Evolutionary conservation across 1,284 basidiomycete genomes (phyloP).

Genomic region (Pyrrhoderma lamaoense): DNA sequence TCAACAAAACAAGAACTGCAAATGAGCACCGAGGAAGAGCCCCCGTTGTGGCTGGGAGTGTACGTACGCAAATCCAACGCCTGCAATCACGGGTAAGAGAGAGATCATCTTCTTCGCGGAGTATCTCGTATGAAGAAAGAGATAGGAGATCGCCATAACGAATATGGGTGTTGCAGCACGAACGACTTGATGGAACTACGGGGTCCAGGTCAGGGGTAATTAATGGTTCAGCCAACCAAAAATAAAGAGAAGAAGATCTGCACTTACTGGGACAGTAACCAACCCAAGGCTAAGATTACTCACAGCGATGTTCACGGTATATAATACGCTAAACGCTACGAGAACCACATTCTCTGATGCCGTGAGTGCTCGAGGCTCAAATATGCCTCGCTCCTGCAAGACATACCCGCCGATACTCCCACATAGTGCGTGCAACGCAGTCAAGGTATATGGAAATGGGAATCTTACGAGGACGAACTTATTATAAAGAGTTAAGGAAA

Average conservation of each 20-base stretch:
- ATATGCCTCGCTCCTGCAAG: constrained; percentile 53
- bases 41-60: not conserved
- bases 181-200: constrained; percentile 89
- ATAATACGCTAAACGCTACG: constrained; percentile 75
- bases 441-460: constrained; percentile 89
- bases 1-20: not conserved
- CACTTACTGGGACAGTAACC: constrained; percentile 83
- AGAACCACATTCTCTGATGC: constrained; percentile 57
- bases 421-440: constrained; percentile 79
- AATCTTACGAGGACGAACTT: constrained; percentile 84
- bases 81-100: constrained; percentile 81
- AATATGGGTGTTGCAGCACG: constrained; percentile 90
- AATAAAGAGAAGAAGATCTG: constrained; percentile 3
- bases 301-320: constrained; percentile 88
- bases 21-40: no score
- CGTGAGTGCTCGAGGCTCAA: constrained; percentile 53
- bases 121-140: constrained; percentile 45
- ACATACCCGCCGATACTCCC: constrained; percentile 74
- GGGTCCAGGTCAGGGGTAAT: constrained; percentile 1
- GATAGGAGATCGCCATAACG: constrained; percentile 68
- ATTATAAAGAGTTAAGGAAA: constrained; percentile 87
- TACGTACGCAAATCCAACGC: constrained; percentile 88
- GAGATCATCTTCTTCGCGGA: constrained; percentile 60
- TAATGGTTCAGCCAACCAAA: not conserved
- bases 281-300: constrained; percentile 85